Percentiles rank a stretch among this genome's conserved stretches.
phyloP scores from a whole-genome alignment of 805 yeast genomes.

The Nakazawaea ernobii region DNA sequence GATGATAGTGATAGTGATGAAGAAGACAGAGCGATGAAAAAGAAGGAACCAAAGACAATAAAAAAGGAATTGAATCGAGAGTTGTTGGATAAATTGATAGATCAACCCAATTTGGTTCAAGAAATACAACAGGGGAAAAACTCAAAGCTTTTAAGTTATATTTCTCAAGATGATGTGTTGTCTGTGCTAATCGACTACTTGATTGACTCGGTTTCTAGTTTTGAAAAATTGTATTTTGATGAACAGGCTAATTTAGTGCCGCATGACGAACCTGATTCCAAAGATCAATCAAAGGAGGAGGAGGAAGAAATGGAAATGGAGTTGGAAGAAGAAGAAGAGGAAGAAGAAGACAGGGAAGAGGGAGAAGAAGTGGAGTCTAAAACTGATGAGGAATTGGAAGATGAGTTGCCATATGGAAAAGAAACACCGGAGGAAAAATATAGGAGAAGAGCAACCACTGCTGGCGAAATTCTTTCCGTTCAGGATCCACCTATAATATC shows the following conservation, averaged over 20 bases:
- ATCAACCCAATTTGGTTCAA: conserved; percentile 29
- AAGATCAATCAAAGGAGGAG: background rate
- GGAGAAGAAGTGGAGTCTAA: conserved; percentile 16
- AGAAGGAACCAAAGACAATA: background rate
- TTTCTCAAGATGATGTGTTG: conserved; percentile 26
- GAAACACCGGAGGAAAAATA: conserved; percentile 9
- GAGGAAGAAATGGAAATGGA: background rate
- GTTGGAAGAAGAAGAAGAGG: background rate
- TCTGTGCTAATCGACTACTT: conserved; percentile 23
- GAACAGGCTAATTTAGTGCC: background rate
- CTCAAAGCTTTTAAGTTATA: conserved; percentile 25
- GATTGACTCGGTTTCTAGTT: conserved; percentile 16
- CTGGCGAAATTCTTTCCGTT: conserved; percentile 74
- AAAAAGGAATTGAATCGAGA: conserved; percentile 17
- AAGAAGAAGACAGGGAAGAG: background rate
- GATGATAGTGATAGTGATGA: conserved; percentile 9
- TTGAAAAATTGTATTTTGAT: conserved; percentile 6
- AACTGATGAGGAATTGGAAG: conserved; percentile 15
- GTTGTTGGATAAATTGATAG: conserved; percentile 27
- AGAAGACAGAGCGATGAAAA: conserved; percentile 4
- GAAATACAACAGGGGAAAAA: conserved; percentile 29
- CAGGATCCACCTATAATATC: conserved; percentile 78
- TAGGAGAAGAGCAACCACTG: conserved; percentile 37
- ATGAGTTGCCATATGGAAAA: conserved; percentile 12
- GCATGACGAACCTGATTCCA: background rate